Conservation (phyloP, 495 filamentous ascomycete genomes). For the Parathielavia appendiculata region DNA sequence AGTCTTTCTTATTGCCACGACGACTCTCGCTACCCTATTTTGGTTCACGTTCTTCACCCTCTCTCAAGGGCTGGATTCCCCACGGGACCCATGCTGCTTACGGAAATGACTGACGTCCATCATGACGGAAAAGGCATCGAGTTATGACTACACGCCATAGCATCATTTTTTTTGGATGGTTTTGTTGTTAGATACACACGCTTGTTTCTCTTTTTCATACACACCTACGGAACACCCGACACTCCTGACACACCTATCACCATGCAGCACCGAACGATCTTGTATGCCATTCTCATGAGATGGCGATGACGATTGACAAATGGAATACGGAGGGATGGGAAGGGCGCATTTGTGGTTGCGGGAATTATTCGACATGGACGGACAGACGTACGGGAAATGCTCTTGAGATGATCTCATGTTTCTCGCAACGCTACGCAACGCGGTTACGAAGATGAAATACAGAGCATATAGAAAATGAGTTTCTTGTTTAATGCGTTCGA, state of each 20-base stretch:
- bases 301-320: background rate
- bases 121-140: constrained; percentile 19
- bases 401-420: too few relatives aligned
- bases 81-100: constrained; percentile 11
- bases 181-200: background rate
- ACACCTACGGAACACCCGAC: background rate
- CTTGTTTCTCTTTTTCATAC: background rate
- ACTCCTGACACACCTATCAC: background rate
- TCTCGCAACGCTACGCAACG: background rate
- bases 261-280: constrained; percentile 1
- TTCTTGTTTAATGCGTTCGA: background rate
- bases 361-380: background rate
- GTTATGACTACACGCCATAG: constrained; percentile 13
- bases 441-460: constrained; percentile 4
- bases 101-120: constrained; percentile 27
- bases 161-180: background rate
- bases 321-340: background rate
- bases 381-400: background rate
- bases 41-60: constrained; percentile 13
- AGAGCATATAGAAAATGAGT: constrained; percentile 12
- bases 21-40: constrained; percentile 14
- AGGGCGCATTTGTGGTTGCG: background rate
- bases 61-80: constrained; percentile 18
- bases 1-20: constrained; percentile 27
- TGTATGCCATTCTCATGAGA: background rate